Evolutionary conservation across 768 basidiomycete genomes (phyloP).

Genomic region (Termitomyces bulborhizus): DNA sequence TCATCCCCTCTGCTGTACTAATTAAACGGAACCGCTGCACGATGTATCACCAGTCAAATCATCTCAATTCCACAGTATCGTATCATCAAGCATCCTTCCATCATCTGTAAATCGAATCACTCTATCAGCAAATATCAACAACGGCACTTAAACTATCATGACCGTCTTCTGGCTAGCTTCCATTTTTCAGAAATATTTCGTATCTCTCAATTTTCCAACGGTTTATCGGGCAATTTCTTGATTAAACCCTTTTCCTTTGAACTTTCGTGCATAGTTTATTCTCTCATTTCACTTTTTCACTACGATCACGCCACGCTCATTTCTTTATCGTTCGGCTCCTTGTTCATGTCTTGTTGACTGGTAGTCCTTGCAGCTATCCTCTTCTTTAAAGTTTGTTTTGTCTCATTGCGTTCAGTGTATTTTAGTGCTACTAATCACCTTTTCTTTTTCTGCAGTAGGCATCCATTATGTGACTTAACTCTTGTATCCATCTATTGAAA

Average conservation of each 20-base stretch:
- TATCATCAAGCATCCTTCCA: constrained; percentile 13
- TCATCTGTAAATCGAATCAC: constrained; percentile 13
- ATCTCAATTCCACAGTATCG: constrained; percentile 12
- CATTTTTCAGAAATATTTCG: constrained; percentile 16
- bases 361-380: neutral
- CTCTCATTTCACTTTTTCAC: constrained; percentile 4
- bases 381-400: constrained; percentile 1
- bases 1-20: constrained; percentile 31
- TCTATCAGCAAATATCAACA: constrained; percentile 14
- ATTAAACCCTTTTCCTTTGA: neutral
- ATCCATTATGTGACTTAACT: neutral
- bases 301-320: constrained; percentile 1
- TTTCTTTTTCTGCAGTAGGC: neutral
- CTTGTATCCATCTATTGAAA: neutral
- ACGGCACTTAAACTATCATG: constrained; percentile 10
- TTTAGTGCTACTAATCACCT: constrained; percentile 2
- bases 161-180: constrained; percentile 9
- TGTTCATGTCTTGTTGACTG: constrained; percentile 2
- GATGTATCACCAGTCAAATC: constrained; percentile 34
- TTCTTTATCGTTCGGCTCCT: constrained; percentile 5
- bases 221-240: constrained; percentile 5
- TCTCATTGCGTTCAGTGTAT: constrained; percentile 5
- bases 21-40: constrained; percentile 31
- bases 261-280: constrained; percentile 7
- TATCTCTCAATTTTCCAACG: constrained; percentile 14